Evolutionary conservation across 371 early-diverging fungal species (phyloP).

Genomic region (Umbelopsis sp.): DNA sequence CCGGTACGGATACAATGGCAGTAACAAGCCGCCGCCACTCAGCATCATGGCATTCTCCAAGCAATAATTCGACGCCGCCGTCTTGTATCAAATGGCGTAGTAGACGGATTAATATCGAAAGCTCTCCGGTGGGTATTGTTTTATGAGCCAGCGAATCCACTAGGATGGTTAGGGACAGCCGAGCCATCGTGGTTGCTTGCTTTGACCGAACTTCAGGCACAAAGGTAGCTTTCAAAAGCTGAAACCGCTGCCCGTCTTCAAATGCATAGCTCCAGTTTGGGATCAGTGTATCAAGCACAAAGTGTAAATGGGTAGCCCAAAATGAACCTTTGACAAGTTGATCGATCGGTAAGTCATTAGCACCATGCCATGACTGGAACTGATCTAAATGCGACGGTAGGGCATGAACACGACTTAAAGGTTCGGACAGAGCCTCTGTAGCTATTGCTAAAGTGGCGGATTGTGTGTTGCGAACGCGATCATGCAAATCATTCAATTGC

Average conservation of each 20-base stretch:
- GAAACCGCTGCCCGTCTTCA: conserved; percentile 6
- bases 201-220: not conserved
- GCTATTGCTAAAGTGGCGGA: not conserved
- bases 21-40: not conserved
- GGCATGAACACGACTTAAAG: not conserved
- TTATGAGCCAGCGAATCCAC: not conserved
- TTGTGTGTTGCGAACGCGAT: not conserved
- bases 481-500: conserved; percentile 1
- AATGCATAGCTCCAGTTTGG: conserved; percentile 11
- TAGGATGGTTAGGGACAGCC: not conserved
- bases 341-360: not conserved
- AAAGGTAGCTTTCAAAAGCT: not conserved
- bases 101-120: not conserved
- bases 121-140: not conserved
- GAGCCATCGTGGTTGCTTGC: not conserved
- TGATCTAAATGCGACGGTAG: not conserved
- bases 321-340: not conserved
- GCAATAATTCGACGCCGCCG: conserved; percentile 1
- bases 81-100: not conserved
- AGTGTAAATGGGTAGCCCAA: not conserved
- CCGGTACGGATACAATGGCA: not conserved
- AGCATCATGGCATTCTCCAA: not conserved
- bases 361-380: not conserved
- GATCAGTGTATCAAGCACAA: not conserved
- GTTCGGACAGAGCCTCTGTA: not conserved